Conservation (phyloP, 139 green algal species). For the Chlamydomonas sphaeroides region DNA sequence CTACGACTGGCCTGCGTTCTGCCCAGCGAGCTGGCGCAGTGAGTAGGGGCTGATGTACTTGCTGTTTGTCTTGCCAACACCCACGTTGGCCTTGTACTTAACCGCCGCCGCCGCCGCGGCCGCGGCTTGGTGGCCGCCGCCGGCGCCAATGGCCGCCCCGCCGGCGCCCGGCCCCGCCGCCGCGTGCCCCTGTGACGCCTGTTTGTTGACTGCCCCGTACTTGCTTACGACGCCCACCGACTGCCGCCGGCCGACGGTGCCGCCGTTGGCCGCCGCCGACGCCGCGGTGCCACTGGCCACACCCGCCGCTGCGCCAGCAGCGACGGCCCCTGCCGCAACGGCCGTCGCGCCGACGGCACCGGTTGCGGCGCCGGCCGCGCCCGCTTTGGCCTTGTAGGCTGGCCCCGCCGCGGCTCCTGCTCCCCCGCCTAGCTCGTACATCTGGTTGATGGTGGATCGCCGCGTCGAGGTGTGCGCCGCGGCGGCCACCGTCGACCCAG, state of each 20-base stretch:
- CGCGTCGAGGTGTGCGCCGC: not conserved
- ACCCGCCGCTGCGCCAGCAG: not conserved
- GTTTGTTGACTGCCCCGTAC: slow-evolving; percentile 26
- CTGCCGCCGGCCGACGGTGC: slow-evolving; percentile 19
- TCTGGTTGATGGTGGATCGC: slow-evolving; percentile 22
- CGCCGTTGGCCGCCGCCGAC: not conserved
- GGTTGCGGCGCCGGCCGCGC: not conserved
- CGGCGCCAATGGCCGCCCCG: not conserved
- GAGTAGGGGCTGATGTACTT: slow-evolving; percentile 53
- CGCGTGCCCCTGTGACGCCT: slow-evolving; percentile 26
- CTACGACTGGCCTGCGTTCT: slow-evolving; percentile 36
- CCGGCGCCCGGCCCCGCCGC: not conserved
- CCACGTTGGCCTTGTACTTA: slow-evolving; percentile 55
- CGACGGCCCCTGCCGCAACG: not conserved
- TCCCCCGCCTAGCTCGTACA: not conserved
- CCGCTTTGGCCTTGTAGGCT: not conserved
- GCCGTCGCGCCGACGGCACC: not conserved
- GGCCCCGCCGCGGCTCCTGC: not conserved
- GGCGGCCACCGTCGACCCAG: not conserved
- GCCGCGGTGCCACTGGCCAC: not conserved
- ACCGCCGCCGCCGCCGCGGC: not conserved
- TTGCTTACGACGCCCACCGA: slow-evolving; percentile 25
- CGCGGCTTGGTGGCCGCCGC: not conserved
- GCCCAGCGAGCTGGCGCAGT: slow-evolving; percentile 40
- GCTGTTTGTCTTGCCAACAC: slow-evolving; percentile 25